phyloP scores from a whole-genome alignment of 1,139 yeast species.

The Eremothecium cymbalariae region DNA sequence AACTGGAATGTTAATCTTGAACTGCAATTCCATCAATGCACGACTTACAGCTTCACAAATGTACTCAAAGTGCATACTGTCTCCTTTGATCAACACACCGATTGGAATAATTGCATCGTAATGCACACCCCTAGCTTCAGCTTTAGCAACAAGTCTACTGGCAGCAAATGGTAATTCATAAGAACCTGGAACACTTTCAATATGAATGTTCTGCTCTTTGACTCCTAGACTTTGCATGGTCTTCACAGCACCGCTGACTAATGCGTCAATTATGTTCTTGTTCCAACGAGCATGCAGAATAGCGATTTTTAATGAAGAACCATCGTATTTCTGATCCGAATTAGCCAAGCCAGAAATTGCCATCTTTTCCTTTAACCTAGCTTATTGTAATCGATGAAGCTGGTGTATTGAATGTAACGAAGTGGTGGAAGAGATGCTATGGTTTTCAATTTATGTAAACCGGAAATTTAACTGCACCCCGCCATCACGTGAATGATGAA shows the following conservation, averaged over 20 bases:
- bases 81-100: slow-evolving; percentile 91
- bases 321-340: slow-evolving; percentile 64
- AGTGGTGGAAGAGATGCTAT: too few relatives aligned
- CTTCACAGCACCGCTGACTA: slow-evolving; percentile 68
- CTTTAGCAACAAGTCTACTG: slow-evolving; percentile 43
- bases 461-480: too few relatives aligned
- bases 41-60: slow-evolving; percentile 86
- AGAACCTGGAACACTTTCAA: slow-evolving; percentile 89
- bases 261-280: slow-evolving; percentile 59
- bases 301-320: slow-evolving; percentile 60
- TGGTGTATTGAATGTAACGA: too few relatives aligned
- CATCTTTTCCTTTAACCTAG: slow-evolving; percentile 35
- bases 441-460: too few relatives aligned
- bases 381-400: neutral
- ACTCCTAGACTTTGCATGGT: slow-evolving; percentile 62
- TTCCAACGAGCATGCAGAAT: slow-evolving; percentile 97
- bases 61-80: slow-evolving; percentile 97
- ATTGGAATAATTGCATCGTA: slow-evolving; percentile 88
- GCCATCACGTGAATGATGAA: too few relatives aligned
- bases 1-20: slow-evolving; percentile 64
- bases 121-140: slow-evolving; percentile 39
- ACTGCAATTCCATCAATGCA: slow-evolving; percentile 77
- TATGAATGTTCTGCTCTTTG: slow-evolving; percentile 59
- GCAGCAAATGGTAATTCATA: slow-evolving; percentile 87
- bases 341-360: slow-evolving; percentile 76